Conservation (phyloP, 208 protist species). For the Crithidia bombi region DNA sequence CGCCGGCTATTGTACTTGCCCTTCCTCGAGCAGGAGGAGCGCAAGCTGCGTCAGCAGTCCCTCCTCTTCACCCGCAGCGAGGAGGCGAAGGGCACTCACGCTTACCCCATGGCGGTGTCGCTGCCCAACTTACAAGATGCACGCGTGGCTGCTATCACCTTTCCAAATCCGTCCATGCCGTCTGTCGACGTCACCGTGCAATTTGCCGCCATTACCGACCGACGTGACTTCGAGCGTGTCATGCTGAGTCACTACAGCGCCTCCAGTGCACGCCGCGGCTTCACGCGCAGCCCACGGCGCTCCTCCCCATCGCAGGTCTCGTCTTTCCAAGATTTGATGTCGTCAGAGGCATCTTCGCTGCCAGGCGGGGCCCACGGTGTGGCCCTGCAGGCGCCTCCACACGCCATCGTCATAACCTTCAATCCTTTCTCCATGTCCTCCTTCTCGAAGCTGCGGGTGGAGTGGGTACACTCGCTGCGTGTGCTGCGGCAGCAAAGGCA, state of each 20-base stretch:
- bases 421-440: slow-evolving; percentile 42
- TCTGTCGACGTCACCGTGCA: slow-evolving; percentile 48
- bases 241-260: slow-evolving; percentile 12
- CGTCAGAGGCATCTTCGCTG: slow-evolving; percentile 8
- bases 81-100: slow-evolving; percentile 12
- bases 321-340: slow-evolving; percentile 3
- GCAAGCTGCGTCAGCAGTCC: slow-evolving; percentile 17
- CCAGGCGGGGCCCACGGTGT: not conserved
- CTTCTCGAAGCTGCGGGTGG: slow-evolving; percentile 38
- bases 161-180: slow-evolving; percentile 61
- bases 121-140: slow-evolving; percentile 5
- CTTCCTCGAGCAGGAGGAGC: slow-evolving; percentile 32
- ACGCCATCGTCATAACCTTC: slow-evolving; percentile 40
- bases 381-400: slow-evolving; percentile 25
- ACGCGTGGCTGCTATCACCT: slow-evolving; percentile 15
- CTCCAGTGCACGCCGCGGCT: not conserved
- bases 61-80: slow-evolving; percentile 26
- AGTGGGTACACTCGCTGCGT: slow-evolving; percentile 35
- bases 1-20: slow-evolving; percentile 37
- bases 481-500: slow-evolving; percentile 20
- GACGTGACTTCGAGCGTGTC: slow-evolving; percentile 15
- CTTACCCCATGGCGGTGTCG: slow-evolving; percentile 22
- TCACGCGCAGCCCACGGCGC: not conserved
- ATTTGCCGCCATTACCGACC: slow-evolving; percentile 41
- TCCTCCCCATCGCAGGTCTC: not conserved